Base-by-base conservation (phyloP, 2,329 filamentous ascomycete genomes). In the Chrysoporthe austroafricana region DNA sequence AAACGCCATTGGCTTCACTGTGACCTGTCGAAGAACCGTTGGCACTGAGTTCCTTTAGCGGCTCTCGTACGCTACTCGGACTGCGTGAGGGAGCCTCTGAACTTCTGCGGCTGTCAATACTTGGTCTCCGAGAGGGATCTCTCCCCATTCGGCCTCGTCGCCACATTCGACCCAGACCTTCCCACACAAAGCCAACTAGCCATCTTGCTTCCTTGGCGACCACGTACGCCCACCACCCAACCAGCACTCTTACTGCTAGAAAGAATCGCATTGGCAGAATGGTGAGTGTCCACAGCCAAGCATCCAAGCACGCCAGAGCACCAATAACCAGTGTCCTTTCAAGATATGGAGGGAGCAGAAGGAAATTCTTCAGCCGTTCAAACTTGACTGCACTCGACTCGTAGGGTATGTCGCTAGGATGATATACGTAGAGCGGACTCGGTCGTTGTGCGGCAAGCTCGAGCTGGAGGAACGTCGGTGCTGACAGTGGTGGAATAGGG, bases 251-350 rank as follows among this genome's bases (percentile, higher is more conserved):
- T 0, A 95, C 74, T 0, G 96, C 95, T 68, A 94, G 91, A 64
- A 91, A 78, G 73, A 99, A 98, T 2, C 96, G 88, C 68, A 99
- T 85, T 0, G 96, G 96, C 0, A 99, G 82, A 57, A 99, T 97
- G 0, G 96, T 99, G 73, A 99, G 96, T 0, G 93, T 96, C 79
- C 97, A 96, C 1, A 99, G 86, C 94, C 95, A 99, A 1, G 95
- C 92, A 77, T 99, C 96, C 6, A 99, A 83, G 79, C 96, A 99
- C 7, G 95, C 94, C 44, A 98, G 80, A 0, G 92, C 90, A 7
- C 96, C 96, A 79, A 99, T 98, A 69, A 90, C 88, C 6, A 99
- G 85, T 0, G 94, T 91, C 58, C 91, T 87, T 79, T 99, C 96
- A 5, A 99, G 84, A 69, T 91, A 92, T 0, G 88, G 86, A 0